These are phyloP conservation scores for Penicillium paxilli DNA, from an alignment of 495 filamentous ascomycete genomes.

Conservation along the genomic window DNA sequence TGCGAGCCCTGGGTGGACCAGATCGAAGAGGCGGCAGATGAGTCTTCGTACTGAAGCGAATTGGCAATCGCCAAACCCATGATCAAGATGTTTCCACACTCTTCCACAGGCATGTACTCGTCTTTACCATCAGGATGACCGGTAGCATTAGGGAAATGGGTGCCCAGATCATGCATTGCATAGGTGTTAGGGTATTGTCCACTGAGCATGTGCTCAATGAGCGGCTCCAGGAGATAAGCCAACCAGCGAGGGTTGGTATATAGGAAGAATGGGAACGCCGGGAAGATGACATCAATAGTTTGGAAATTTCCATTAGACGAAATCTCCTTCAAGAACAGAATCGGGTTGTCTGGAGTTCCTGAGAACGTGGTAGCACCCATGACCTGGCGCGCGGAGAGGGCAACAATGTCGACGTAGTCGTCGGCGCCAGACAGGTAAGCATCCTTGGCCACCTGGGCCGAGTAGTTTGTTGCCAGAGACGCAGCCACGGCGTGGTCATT, in stretches of 20 bases:
- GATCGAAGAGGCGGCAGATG: conserved; percentile 52
- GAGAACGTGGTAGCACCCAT: conserved; percentile 88
- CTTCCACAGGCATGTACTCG: conserved; percentile 97
- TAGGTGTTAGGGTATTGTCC: conserved; percentile 91
- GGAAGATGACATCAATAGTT: conserved; percentile 97
- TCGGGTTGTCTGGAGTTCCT: conserved; percentile 79
- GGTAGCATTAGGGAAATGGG: conserved; percentile 88
- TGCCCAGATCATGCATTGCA: conserved; percentile 90
- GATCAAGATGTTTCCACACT: conserved; percentile 95
- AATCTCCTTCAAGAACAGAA: conserved; percentile 94
- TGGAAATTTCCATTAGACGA: conserved; percentile 93
- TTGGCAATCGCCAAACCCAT: conserved; percentile 89
- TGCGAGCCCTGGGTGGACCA: conserved; percentile 44
- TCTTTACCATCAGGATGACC: conserved; percentile 86
- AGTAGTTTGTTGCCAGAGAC: conserved; percentile 72
- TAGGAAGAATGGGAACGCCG: conserved; percentile 89
- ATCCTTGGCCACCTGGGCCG: conserved; percentile 72
- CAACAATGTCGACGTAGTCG: conserved; percentile 75
- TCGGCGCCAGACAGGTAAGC: conserved; percentile 57
- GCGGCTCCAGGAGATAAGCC: conserved; percentile 83
- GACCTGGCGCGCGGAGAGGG: conserved; percentile 86
- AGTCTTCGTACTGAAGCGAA: conserved; percentile 67
- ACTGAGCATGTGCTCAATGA: conserved; percentile 88
- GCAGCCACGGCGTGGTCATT: conserved; percentile 65
- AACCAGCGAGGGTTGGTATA: conserved; percentile 94